Conservation (phyloP, 1,139 yeast genomes). For the Yamadazyma epiphylla region DNA sequence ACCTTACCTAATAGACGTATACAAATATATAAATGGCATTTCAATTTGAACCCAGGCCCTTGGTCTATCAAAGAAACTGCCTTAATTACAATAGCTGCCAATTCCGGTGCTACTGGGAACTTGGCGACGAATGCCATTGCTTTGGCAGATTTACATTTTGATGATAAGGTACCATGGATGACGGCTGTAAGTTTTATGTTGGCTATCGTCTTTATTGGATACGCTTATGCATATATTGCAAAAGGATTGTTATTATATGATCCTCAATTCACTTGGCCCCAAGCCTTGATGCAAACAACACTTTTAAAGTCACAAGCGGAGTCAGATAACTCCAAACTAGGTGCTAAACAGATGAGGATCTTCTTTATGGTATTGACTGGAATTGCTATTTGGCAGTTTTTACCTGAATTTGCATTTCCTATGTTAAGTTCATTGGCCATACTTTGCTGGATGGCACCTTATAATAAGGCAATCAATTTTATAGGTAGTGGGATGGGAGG, state of each 20-base stretch:
- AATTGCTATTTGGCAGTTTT: constrained; percentile 37
- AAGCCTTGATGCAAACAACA: constrained; percentile 45
- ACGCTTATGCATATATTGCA: constrained; percentile 45
- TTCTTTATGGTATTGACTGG: constrained; percentile 26
- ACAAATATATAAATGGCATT: constrained; percentile 16
- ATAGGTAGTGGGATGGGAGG: constrained; percentile 46
- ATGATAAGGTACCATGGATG: constrained; percentile 23
- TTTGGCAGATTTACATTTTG: constrained; percentile 37
- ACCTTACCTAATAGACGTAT: constrained; percentile 23
- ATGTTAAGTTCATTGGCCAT: constrained; percentile 38
- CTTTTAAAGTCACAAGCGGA: constrained; percentile 32
- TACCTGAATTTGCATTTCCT: constrained; percentile 42
- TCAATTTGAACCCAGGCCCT: constrained; percentile 42
- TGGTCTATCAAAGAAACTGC: constrained; percentile 47
- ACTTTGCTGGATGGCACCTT: constrained; percentile 43
- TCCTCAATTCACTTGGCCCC: constrained; percentile 43
- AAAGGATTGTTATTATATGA: constrained; percentile 38
- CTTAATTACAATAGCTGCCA: constrained; percentile 41
- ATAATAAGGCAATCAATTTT: constrained; percentile 30
- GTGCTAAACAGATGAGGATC: constrained; percentile 27
- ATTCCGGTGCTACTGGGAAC: constrained; percentile 45
- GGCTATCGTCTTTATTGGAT: constrained; percentile 46
- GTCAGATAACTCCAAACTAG: constrained; percentile 13
- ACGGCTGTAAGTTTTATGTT: constrained; percentile 40
- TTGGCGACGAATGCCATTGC: constrained; percentile 40